Conservation (phyloP, 371 early-diverging fungal species). For the Phascolomyces articulosus region DNA sequence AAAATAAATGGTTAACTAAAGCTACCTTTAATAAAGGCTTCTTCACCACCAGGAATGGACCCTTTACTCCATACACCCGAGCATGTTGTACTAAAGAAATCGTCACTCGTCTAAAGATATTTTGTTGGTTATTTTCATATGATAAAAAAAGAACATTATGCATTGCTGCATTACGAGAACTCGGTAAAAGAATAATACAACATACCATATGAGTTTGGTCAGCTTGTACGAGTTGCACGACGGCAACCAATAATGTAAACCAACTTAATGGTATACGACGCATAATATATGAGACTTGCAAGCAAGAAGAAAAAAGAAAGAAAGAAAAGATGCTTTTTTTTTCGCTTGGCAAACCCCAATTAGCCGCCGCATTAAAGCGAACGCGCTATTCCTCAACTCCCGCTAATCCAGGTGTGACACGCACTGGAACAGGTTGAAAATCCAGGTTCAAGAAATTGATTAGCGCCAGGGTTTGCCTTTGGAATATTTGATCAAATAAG, state of each 20-base stretch:
- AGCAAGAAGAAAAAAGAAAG: too few relatives aligned
- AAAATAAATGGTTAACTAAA: too few relatives aligned
- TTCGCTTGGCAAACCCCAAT: too few relatives aligned
- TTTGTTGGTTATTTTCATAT: conserved; percentile 8
- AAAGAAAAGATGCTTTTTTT: too few relatives aligned
- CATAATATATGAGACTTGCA: background rate
- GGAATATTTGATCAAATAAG: too few relatives aligned
- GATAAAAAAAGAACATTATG: background rate
- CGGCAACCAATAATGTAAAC: conserved; percentile 5
- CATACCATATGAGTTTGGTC: conserved; percentile 15
- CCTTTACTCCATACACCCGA: conserved; percentile 54
- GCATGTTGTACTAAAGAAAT: conserved; percentile 49
- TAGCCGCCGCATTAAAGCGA: too few relatives aligned
- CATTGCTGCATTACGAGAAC: background rate
- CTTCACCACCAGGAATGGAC: conserved; percentile 45
- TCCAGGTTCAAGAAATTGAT: too few relatives aligned
- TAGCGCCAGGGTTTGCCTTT: too few relatives aligned
- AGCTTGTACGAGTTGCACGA: background rate
- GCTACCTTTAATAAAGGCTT: conserved; percentile 51
- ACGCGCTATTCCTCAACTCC: too few relatives aligned
- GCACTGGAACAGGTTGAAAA: too few relatives aligned
- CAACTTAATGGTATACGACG: background rate
- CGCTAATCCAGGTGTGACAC: too few relatives aligned
- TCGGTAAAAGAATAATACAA: background rate
- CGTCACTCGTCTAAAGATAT: conserved; percentile 31